Conservation (phyloP, 1,284 basidiomycete species). For the Caloboletus inedulis region DNA sequence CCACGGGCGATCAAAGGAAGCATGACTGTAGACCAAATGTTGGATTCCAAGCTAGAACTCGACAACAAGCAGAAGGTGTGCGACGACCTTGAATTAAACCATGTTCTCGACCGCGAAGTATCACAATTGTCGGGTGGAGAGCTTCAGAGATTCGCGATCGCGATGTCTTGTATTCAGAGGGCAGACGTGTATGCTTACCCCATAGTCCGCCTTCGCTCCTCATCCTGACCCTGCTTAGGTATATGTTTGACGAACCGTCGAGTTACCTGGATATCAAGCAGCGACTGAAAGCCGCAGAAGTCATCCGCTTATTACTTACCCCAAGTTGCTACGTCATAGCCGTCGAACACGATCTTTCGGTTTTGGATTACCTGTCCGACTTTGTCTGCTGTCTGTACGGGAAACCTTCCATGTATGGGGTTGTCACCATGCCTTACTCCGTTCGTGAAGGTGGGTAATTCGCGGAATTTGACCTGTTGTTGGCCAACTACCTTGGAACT, state of each 20-base stretch:
- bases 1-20: slow-evolving; percentile 91
- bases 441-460: slow-evolving; percentile 81
- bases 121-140: slow-evolving; percentile 90
- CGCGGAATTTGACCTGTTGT: neutral
- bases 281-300: slow-evolving; percentile 91
- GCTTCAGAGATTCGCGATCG: slow-evolving; percentile 93
- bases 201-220: neutral
- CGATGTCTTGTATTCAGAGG: slow-evolving; percentile 87
- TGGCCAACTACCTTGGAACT: slow-evolving; percentile 5
- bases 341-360: slow-evolving; percentile 97
- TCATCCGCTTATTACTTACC: slow-evolving; percentile 82
- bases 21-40: slow-evolving; percentile 85
- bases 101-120: slow-evolving; percentile 83
- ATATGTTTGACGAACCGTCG: slow-evolving; percentile 98
- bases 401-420: slow-evolving; percentile 95
- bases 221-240: slow-evolving; percentile 44
- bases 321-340: slow-evolving; percentile 89
- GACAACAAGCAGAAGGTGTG: slow-evolving; percentile 83
- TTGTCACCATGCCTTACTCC: slow-evolving; percentile 96
- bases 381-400: slow-evolving; percentile 97
- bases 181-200: slow-evolving; percentile 76
- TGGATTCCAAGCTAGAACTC: slow-evolving; percentile 81
- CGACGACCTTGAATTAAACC: slow-evolving; percentile 80
- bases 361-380: slow-evolving; percentile 95
- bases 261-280: slow-evolving; percentile 96